These are phyloP conservation scores for Curvularia sp. DNA, from an alignment of 2,329 filamentous ascomycete genomes.

Conservation along the genomic window DNA sequence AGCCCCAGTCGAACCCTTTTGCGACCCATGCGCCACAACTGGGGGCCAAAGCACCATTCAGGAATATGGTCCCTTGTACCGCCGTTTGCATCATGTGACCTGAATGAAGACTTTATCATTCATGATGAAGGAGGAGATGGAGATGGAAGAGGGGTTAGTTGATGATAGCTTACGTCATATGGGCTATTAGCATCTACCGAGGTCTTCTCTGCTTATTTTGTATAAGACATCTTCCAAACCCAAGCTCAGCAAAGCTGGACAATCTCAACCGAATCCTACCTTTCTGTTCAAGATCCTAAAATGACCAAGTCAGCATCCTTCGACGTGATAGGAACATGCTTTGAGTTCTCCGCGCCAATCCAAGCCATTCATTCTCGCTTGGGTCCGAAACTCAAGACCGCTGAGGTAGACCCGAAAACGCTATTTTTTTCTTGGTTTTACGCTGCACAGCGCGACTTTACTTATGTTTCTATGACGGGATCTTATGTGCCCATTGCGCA, in stretches of 20 bases:
- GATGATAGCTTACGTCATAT: slow-evolving; percentile 14
- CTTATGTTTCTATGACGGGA: slow-evolving; percentile 27
- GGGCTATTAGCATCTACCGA: slow-evolving; percentile 1
- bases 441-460: slow-evolving; percentile 38
- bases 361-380: slow-evolving; percentile 26
- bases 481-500: slow-evolving; percentile 35
- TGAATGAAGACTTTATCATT: neutral
- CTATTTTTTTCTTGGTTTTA: slow-evolving; percentile 41
- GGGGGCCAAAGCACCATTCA: slow-evolving; percentile 11
- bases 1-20: slow-evolving; percentile 3
- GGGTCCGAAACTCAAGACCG: slow-evolving; percentile 22
- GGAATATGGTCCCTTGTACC: neutral
- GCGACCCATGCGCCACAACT: slow-evolving; percentile 10
- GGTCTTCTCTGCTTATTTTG: slow-evolving; percentile 1
- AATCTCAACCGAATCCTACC: neutral
- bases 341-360: slow-evolving; percentile 30
- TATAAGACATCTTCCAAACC: neutral
- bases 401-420: slow-evolving; percentile 27
- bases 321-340: slow-evolving; percentile 39
- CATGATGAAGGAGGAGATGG: neutral
- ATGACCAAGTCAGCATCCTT: slow-evolving; percentile 35
- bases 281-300: neutral
- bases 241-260: neutral
- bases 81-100: neutral
- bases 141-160: neutral